Base-by-base conservation (phyloP, 2,329 filamentous ascomycete genomes). In the Cladosporium colombiae region DNA sequence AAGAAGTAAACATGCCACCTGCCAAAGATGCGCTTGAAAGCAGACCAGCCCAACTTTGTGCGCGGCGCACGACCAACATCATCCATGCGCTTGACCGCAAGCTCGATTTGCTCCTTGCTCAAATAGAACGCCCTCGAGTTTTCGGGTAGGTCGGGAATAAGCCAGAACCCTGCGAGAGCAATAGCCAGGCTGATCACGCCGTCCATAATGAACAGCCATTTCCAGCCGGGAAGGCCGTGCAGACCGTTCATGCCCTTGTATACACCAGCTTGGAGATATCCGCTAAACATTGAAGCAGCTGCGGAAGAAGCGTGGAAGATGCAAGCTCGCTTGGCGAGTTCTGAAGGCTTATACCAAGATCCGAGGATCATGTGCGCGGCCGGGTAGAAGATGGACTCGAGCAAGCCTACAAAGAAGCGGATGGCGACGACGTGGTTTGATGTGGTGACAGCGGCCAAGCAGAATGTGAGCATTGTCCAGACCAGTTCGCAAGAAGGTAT, bases 1-100 rank as follows among this genome's bases (percentile, higher is more conserved):
- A 91, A 77, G 0, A 83, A 69, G 64, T 88, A 90, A 1, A 90
- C 85, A 68, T 88, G 88, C 88, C 88, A 90, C 6, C 84, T 85
- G 0, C 81, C 80, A 65, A 89, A 84, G 21, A 90, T 89, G 71
- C 75, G 88, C 89, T 2, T 76, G 73, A 62, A 76, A 78, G 0
- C 81, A 84, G 68, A 82, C 84, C 0, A 81, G 81, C 64, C 56
- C 16, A 62, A 35, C 23, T 29, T 55, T 4, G 78, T 0, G 82
- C 80, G 10, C 27, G 85, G 74, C 66, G 80, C 74, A 13, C 84
- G 75, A 21, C 83, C 81, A 73, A 84, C 82, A 5, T 81, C 70
- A 67, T 81, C 68, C 83, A 86, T 85, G 29, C 84, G 75, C 67
- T 81, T 81, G 62, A 44, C 77, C 0, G 82, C 80, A 5, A 84